phyloP scores from a whole-genome alignment of 768 basidiomycete species.

The Collybia sp. region DNA sequence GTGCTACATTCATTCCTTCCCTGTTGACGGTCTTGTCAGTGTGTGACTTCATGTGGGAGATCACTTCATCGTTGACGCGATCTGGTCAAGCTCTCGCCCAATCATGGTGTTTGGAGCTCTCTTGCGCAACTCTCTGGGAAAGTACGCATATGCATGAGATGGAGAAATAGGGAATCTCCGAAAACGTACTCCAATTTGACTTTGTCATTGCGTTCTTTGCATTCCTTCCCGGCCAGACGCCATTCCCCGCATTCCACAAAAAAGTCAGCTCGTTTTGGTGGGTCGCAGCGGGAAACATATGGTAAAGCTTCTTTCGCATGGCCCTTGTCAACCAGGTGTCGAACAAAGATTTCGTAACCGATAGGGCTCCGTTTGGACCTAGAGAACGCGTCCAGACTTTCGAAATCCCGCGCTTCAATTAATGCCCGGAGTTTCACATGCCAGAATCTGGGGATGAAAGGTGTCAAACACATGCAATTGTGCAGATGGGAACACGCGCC shows the following conservation, averaged over 20 bases:
- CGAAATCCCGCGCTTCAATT: conserved; percentile 77
- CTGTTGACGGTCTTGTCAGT: background rate
- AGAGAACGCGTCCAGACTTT: conserved; percentile 80
- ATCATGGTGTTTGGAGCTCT: conserved; percentile 80
- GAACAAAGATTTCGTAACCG: conserved; percentile 90
- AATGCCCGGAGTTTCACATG: conserved; percentile 85
- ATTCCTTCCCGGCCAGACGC: conserved; percentile 82
- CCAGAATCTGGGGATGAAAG: conserved; percentile 70
- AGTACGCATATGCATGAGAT: conserved; percentile 3
- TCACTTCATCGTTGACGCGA: conserved; percentile 65
- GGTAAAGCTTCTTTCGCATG: conserved; percentile 68
- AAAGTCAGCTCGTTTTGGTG: conserved; percentile 75
- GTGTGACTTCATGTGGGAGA: background rate
- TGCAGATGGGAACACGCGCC: conserved; percentile 42
- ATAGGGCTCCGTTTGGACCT: conserved; percentile 90
- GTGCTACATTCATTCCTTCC: too few relatives aligned
- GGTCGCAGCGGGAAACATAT: conserved; percentile 84
- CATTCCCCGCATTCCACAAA: conserved; percentile 91
- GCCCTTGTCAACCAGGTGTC: conserved; percentile 69
- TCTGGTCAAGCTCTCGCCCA: conserved; percentile 68
- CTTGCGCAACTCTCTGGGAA: conserved; percentile 59
- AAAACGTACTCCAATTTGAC: conserved; percentile 74
- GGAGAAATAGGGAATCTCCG: background rate
- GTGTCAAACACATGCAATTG: background rate
- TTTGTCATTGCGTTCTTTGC: conserved; percentile 86